A percentile compares a stretch with the other conserved stretches of the same genome.
Evolutionary conservation across 1,284 basidiomycete species (phyloP).

Genomic region (Neolentinus lepideus): DNA sequence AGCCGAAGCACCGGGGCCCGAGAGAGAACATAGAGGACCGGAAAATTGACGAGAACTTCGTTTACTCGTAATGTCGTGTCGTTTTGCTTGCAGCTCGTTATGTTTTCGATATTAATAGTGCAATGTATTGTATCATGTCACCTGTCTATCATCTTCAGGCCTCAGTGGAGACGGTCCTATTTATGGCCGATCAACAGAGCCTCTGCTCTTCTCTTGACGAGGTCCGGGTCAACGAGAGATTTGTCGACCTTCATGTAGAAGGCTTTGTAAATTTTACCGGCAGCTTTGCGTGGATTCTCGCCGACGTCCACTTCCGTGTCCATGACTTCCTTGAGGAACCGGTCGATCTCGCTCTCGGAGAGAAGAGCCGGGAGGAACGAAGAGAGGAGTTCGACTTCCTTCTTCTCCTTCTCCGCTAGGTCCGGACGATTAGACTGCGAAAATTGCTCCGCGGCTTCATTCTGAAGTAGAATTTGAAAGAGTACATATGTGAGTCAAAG

Average conservation of each 20-base stretch:
- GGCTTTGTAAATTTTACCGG: slow-evolving; percentile 48
- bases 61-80: not conserved
- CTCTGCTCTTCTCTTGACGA: slow-evolving; percentile 44
- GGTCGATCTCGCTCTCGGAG: slow-evolving; percentile 46
- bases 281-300: slow-evolving; percentile 27
- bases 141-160: not conserved
- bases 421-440: slow-evolving; percentile 49
- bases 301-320: slow-evolving; percentile 12
- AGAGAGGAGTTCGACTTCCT: slow-evolving; percentile 47
- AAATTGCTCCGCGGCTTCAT: slow-evolving; percentile 53
- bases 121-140: not conserved
- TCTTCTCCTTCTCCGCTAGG: slow-evolving; percentile 54
- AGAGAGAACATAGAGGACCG: not conserved
- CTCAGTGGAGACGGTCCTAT: too few relatives aligned
- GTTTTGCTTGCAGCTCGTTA: not conserved
- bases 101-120: not conserved
- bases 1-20: not conserved
- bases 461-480: slow-evolving; percentile 30
- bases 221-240: slow-evolving; percentile 43
- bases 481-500: not conserved
- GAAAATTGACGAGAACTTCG: too few relatives aligned
- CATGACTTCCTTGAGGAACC: slow-evolving; percentile 35
- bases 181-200: not conserved
- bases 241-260: slow-evolving; percentile 60
- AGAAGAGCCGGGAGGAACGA: slow-evolving; percentile 54